These are phyloP conservation scores for Candida ficus DNA, from an alignment of 805 yeast genomes.

Conservation along the genomic window DNA sequence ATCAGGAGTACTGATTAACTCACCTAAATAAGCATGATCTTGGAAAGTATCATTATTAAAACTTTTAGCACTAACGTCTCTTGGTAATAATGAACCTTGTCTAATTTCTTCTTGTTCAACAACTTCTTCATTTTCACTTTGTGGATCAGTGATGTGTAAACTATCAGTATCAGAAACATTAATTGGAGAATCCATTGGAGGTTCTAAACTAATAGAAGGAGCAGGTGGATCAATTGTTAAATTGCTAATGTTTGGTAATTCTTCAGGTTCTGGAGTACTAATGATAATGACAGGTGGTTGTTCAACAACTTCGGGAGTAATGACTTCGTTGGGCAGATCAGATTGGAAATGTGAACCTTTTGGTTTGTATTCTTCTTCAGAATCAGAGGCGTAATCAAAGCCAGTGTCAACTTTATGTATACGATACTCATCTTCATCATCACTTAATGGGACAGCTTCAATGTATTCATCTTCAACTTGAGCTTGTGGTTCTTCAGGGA, in stretches of 20 bases:
- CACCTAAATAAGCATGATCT: slow-evolving; percentile 22
- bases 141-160: slow-evolving; percentile 17
- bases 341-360: background rate
- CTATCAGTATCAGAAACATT: slow-evolving; percentile 23
- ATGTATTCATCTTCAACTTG: slow-evolving; percentile 2
- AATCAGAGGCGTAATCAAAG: background rate
- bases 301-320: background rate
- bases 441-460: slow-evolving; percentile 9
- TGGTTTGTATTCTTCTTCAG: background rate
- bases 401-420: slow-evolving; percentile 4
- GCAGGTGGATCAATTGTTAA: slow-evolving; percentile 7
- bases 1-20: slow-evolving; percentile 20
- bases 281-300: background rate
- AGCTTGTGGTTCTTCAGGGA: background rate
- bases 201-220: background rate
- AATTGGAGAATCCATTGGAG: slow-evolving; percentile 13
- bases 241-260: slow-evolving; percentile 1
- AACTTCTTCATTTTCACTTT: background rate
- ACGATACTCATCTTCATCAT: slow-evolving; percentile 8
- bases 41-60: slow-evolving; percentile 6
- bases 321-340: background rate
- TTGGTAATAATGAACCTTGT: background rate
- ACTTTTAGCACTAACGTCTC: slow-evolving; percentile 5
- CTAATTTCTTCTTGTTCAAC: background rate
- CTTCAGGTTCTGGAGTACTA: background rate